Percentiles rank a stretch among this genome's conserved stretches.
Evolutionary conservation across 2,329 filamentous ascomycete species (phyloP).

Genomic region (Pezicula rhizophila): DNA sequence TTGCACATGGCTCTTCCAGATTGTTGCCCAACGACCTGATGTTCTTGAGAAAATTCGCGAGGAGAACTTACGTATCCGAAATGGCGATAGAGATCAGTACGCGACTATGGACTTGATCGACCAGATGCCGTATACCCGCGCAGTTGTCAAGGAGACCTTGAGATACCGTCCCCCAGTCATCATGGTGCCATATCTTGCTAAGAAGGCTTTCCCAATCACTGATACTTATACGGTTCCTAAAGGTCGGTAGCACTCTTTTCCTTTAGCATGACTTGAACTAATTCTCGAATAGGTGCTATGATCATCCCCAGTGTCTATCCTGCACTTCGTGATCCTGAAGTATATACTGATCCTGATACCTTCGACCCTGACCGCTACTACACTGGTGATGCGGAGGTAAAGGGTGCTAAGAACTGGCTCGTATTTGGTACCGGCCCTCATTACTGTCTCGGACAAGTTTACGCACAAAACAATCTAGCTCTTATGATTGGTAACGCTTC

Average conservation of each 20-base stretch:
- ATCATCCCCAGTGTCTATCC: conserved; percentile 87
- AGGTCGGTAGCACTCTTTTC: conserved; percentile 39
- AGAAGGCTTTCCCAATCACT: conserved; percentile 91
- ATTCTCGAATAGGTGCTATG: conserved; percentile 62
- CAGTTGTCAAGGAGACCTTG: conserved; percentile 83
- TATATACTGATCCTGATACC: conserved; percentile 81
- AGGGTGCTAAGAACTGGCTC: conserved; percentile 86
- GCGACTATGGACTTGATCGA: conserved; percentile 84
- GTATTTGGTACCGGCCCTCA: conserved; percentile 95
- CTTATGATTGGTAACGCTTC: conserved; percentile 87
- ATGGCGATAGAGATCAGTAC: conserved; percentile 64
- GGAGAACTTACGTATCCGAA: conserved; percentile 75
- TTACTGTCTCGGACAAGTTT: conserved; percentile 92
- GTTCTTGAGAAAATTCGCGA: conserved; percentile 83
- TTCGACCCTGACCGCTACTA: conserved; percentile 93
- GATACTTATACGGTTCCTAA: conserved; percentile 88
- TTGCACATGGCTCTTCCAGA: conserved; percentile 91
- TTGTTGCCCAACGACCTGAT: conserved; percentile 89
- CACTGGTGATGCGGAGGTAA: conserved; percentile 73
- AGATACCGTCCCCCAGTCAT: conserved; percentile 93
- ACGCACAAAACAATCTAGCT: conserved; percentile 83
- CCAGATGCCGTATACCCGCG: conserved; percentile 81
- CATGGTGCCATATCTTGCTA: conserved; percentile 92
- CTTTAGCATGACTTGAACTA: conserved; percentile 9
- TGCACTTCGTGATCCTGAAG: conserved; percentile 84